Percentiles rank a stretch among this genome's conserved stretches.
phyloP scores from a whole-genome alignment of 192 early-diverging fungal genomes.

The Dissophora globulifera region DNA sequence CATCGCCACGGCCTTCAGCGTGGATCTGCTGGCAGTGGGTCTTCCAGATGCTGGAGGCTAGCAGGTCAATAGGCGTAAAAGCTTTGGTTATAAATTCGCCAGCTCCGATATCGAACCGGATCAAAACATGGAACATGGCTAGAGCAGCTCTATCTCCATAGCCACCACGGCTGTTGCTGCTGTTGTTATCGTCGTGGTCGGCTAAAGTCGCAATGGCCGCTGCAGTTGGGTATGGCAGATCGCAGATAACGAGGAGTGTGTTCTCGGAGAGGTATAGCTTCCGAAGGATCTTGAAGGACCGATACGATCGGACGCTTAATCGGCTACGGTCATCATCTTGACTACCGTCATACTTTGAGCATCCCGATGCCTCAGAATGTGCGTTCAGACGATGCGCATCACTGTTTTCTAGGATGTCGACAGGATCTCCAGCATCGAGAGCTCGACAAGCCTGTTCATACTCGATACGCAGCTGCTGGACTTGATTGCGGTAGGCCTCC shows the following conservation, averaged over 20 bases:
- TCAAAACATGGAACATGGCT: constrained; percentile 44
- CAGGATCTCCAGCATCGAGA: not conserved
- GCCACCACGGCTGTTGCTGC: too few relatives aligned
- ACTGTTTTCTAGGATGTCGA: not conserved
- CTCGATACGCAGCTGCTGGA: constrained; percentile 5
- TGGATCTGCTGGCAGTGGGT: too few relatives aligned
- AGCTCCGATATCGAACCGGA: constrained; percentile 14
- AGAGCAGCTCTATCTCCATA: too few relatives aligned
- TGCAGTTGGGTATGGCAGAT: constrained; percentile 11
- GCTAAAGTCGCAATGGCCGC: too few relatives aligned
- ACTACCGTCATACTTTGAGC: not conserved
- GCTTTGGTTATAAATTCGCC: constrained; percentile 29
- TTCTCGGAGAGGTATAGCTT: constrained; percentile 27
- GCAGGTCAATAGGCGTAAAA: constrained; percentile 39
- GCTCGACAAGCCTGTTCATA: constrained; percentile 15
- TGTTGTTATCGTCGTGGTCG: too few relatives aligned
- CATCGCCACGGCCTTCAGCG: too few relatives aligned
- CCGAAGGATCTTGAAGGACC: constrained; percentile 26
- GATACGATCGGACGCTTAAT: constrained; percentile 34
- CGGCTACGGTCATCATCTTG: not conserved
- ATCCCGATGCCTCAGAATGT: too few relatives aligned
- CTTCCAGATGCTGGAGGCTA: too few relatives aligned
- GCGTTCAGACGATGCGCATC: too few relatives aligned
- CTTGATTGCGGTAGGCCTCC: constrained; percentile 2
- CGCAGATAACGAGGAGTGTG: constrained; percentile 26